A percentile compares a stretch with the other conserved stretches of the same genome.
Evolutionary conservation across 306 rosid species (phyloP).

Genomic region (Gastrolobium bilobum): DNA sequence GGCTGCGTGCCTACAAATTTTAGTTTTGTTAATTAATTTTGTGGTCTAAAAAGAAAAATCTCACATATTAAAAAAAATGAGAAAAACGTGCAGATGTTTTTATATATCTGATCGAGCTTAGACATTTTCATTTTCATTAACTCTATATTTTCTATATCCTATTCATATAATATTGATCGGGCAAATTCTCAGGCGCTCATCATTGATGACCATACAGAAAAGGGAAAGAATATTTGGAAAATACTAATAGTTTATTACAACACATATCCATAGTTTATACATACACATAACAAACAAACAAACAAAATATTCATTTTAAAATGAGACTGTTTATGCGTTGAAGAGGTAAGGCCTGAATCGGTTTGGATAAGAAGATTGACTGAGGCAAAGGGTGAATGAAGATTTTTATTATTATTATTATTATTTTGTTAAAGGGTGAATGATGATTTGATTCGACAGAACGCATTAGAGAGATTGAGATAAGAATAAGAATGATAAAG

Average conservation of each 20-base stretch:
- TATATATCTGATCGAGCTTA: not conserved
- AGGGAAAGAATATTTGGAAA: constrained; percentile 9
- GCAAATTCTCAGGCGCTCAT: constrained; percentile 22
- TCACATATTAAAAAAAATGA: not conserved
- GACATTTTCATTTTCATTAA: constrained; percentile 7
- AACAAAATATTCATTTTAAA: not conserved
- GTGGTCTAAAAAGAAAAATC: not conserved
- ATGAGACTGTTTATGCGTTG: not conserved
- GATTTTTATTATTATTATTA: too few species aligned
- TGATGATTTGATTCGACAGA: not conserved
- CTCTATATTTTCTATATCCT: not conserved
- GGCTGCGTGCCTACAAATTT: not conserved
- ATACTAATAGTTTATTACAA: not conserved
- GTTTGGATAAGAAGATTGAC: constrained; percentile 11
- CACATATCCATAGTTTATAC: not conserved
- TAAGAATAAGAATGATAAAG: not conserved
- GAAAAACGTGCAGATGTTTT: not conserved
- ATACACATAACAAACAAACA: not conserved
- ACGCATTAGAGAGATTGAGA: not conserved
- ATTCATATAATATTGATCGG: not conserved
- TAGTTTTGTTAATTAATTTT: not conserved
- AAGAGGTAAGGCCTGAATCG: not conserved
- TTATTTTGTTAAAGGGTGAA: not conserved
- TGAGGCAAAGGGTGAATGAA: not conserved
- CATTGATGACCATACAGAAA: constrained; percentile 12